Percentiles rank a stretch among this genome's conserved stretches.
Evolutionary conservation across 345 rosid genomes (phyloP).

Genomic region (Ceriops decandra): DNA sequence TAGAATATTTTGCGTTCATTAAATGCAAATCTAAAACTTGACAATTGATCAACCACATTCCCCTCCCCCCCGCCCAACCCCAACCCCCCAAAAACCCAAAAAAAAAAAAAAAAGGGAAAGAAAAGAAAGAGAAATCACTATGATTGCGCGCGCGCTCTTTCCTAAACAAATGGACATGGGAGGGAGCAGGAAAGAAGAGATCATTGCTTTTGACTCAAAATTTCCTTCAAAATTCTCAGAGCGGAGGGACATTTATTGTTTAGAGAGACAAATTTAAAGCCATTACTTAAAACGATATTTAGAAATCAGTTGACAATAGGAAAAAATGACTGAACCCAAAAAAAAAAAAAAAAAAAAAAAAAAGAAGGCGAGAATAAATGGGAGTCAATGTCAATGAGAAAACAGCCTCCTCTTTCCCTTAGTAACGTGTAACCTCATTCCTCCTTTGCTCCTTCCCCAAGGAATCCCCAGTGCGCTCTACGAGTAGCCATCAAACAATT

Average conservation of each 20-base stretch:
- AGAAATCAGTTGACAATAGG: no score
- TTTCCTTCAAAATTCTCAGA: background rate
- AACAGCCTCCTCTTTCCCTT: slow-evolving; percentile 8
- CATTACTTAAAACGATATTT: no score
- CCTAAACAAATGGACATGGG: slow-evolving; percentile 17
- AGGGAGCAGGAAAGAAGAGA: no score
- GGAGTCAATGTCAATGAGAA: slow-evolving; percentile 8
- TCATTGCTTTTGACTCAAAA: no score
- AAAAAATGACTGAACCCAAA: no score
- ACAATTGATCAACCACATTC: no score
- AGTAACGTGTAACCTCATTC: background rate
- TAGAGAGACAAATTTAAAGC: background rate
- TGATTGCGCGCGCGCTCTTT: background rate
- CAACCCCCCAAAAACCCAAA: no score
- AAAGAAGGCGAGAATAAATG: background rate
- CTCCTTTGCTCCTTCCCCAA: background rate
- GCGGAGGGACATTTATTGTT: background rate
- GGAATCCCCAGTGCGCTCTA: slow-evolving; percentile 21
- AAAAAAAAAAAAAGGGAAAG: no score
- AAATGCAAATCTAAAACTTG: no score
- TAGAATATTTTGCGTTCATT: no score
- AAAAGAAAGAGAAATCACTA: background rate
- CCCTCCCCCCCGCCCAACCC: no score
- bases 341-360: background rate
- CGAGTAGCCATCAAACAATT: slow-evolving; percentile 9